Evolutionary conservation across 108 stramenopile species (phyloP), one percentile per base, ranked within the genome.

Genomic region (Pseudonitzschia multiseries): DNA sequence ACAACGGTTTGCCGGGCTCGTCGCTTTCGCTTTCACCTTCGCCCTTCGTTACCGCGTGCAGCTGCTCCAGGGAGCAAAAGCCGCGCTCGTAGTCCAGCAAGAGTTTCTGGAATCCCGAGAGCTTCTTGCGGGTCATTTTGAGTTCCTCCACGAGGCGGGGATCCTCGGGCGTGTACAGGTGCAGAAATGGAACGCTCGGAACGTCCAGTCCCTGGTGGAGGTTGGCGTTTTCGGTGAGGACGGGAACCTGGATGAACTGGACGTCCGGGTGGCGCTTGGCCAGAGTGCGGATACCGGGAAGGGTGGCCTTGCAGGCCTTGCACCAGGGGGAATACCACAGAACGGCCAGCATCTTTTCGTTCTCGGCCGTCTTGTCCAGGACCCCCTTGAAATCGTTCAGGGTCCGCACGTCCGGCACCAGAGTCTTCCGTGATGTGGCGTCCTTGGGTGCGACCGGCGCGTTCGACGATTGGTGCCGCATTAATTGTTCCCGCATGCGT

Each of bases 251-350:
- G 13, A 89, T 73, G 65, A 90, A 90, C 28, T 83, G 75, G 33
- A 90, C 65, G 48, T 81, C 57, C 8, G 74, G 75, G 32, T 76
- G 54, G 15, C 87, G 73, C 52, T 79, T 72, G 62, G 84, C 79
- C 65, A 92, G 75, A 40, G 77, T 72, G 22, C 79, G 59, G 64
- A 84, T 87, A 48, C 85, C 83, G 13, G 90, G 90, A 29, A 79
- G 81, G 22, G 87, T 80, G 22, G 84, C 83, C 64, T 88, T 86
- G 71, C 93, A 94, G 3, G 93, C 80, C 15, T 91, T 81, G 68
- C 93, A 94, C 87, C 85, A 92, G 14, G 91, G 87, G 6, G 91
- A 84, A 54, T 84, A 89, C 66, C 92, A 92, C 74, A 86, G 86
- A 36, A 92, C 79, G 0, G 92, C 93, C 54, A 91, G 82, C n/a